Conservation (phyloP, 371 early-diverging fungal genomes). For the Circinella umbellata region DNA sequence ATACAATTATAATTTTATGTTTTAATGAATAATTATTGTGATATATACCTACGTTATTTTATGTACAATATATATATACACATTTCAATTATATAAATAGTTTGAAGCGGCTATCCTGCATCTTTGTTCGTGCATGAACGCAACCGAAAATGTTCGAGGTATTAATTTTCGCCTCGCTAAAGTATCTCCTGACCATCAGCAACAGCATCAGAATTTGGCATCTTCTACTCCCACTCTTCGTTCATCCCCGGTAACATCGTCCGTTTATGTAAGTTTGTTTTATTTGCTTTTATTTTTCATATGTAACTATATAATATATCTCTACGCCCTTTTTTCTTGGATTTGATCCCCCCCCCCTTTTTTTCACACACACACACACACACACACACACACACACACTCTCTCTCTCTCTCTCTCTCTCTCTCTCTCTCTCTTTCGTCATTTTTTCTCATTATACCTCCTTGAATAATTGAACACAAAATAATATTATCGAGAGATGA, state of each 20-base stretch:
- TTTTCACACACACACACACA: too few relatives aligned
- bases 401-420: neutral
- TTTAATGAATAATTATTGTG: too few relatives aligned
- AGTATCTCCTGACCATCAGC: constrained; percentile 29
- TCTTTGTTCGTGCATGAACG: constrained; percentile 50
- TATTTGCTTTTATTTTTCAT: too few relatives aligned
- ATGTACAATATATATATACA: neutral
- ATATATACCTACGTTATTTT: too few relatives aligned
- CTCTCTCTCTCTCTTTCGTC: neutral
- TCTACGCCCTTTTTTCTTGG: too few relatives aligned
- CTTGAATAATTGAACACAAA: too few relatives aligned
- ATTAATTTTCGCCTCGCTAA: constrained; percentile 43
- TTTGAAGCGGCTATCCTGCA: constrained; percentile 42
- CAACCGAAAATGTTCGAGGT: constrained; percentile 54
- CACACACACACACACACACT: too few relatives aligned
- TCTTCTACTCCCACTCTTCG: neutral
- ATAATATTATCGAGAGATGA: too few relatives aligned
- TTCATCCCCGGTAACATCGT: constrained; percentile 17
- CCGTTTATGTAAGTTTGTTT: constrained; percentile 35
- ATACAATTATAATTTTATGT: too few relatives aligned
- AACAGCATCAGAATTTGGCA: constrained; percentile 10
- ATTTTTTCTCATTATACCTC: too few relatives aligned
- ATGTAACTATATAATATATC: too few relatives aligned
- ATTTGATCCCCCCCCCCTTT: neutral
- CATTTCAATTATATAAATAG: constrained; percentile 15